A percentile compares a stretch with the other conserved stretches of the same genome.
These are phyloP conservation scores for Pisolithus microcarpus DNA, from an alignment of 768 basidiomycete species.

Conservation along the genomic window DNA sequence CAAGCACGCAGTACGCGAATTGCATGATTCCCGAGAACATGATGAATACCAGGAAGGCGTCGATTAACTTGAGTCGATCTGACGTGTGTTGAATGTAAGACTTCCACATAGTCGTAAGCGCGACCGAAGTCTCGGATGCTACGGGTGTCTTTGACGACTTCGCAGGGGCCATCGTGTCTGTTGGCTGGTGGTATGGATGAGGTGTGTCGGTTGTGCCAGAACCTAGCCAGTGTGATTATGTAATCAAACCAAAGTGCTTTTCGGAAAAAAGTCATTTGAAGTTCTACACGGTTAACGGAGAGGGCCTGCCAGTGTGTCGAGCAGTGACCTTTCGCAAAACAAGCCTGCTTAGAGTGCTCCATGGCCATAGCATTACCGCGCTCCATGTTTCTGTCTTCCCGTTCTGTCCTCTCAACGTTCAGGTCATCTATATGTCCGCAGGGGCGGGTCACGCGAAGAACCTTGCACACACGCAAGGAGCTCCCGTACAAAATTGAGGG, in stretches of 20 bases:
- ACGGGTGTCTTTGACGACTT: slow-evolving; percentile 25
- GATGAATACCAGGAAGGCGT: slow-evolving; percentile 86
- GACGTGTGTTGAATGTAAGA: slow-evolving; percentile 76
- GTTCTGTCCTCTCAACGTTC: slow-evolving; percentile 11
- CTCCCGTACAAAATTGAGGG: slow-evolving; percentile 62
- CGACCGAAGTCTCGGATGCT: slow-evolving; percentile 17
- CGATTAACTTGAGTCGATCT: slow-evolving; percentile 86
- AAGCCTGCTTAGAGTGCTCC: neutral
- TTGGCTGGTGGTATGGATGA: neutral
- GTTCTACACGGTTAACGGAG: too few species aligned
- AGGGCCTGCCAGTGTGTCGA: too few species aligned
- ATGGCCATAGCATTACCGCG: slow-evolving; percentile 20
- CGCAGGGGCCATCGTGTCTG: slow-evolving; percentile 29
- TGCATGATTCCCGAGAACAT: slow-evolving; percentile 86
- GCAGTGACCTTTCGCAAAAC: too few species aligned
- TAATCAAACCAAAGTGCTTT: too few species aligned
- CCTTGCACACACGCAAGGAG: slow-evolving; percentile 43
- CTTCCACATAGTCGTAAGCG: slow-evolving; percentile 57
- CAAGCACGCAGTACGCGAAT: slow-evolving; percentile 84
- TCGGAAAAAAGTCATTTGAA: too few species aligned
- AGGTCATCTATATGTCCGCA: slow-evolving; percentile 8
- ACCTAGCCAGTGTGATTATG: too few species aligned
- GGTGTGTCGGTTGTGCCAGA: too few species aligned
- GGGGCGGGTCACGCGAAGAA: slow-evolving; percentile 22
- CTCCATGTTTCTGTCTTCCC: slow-evolving; percentile 17